phyloP scores from a whole-genome alignment of 2,329 filamentous ascomycete genomes.

The Dothiorella sarmentorum region DNA sequence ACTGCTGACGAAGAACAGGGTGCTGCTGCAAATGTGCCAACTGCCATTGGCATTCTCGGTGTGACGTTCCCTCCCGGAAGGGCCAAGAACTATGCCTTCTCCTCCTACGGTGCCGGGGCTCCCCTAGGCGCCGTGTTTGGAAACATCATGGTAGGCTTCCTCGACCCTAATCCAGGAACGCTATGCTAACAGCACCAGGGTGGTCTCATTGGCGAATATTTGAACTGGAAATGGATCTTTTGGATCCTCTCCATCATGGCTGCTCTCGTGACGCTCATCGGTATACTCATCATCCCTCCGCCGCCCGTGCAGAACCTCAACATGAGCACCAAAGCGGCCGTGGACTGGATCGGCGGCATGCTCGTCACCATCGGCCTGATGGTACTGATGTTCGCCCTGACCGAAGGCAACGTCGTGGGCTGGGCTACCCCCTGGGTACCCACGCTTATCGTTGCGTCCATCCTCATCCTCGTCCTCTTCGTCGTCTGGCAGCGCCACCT shows the following conservation, averaged over 20 bases:
- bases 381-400: constrained; percentile 60
- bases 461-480: constrained; percentile 54
- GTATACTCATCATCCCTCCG: constrained; percentile 57
- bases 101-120: constrained; percentile 59
- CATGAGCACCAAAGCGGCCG: constrained; percentile 42
- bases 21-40: constrained; percentile 64
- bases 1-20: constrained; percentile 38
- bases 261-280: constrained; percentile 52
- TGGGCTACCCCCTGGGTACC: constrained; percentile 61
- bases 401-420: constrained; percentile 63
- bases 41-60: constrained; percentile 64
- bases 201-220: constrained; percentile 58
- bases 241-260: constrained; percentile 58
- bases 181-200: constrained; percentile 28
- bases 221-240: constrained; percentile 66
- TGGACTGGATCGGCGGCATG: constrained; percentile 63
- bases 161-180: constrained; percentile 2
- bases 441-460: constrained; percentile 53
- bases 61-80: constrained; percentile 62
- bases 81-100: constrained; percentile 66
- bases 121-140: constrained; percentile 61
- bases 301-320: constrained; percentile 28
- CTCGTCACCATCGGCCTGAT: constrained; percentile 59
- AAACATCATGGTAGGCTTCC: constrained; percentile 48
- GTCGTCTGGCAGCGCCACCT: constrained; percentile 57